Evolutionary conservation across 129 eudicot genomes (phyloP).

Genomic region (Calendula officinalis): DNA sequence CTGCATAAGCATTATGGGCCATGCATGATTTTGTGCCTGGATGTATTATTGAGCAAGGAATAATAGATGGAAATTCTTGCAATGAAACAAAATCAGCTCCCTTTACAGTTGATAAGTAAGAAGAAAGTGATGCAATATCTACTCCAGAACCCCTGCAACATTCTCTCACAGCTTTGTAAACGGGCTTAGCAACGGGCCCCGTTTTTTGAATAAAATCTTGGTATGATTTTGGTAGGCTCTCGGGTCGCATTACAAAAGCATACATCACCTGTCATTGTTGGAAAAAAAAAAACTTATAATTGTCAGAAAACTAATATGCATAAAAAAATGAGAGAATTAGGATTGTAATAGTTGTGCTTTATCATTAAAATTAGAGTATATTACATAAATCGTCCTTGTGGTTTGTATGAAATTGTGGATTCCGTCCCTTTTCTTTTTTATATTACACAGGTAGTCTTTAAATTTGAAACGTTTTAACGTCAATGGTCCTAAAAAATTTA

Average conservation of each 20-base stretch:
- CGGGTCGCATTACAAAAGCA: slow-evolving; percentile 96
- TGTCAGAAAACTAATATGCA: slow-evolving; percentile 6
- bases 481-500: too few species aligned
- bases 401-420: too few species aligned
- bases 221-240: slow-evolving; percentile 96
- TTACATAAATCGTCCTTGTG: too few species aligned
- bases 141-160: slow-evolving; percentile 93
- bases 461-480: too few species aligned
- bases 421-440: too few species aligned
- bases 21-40: slow-evolving; percentile 81
- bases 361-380: too few species aligned
- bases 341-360: slow-evolving; percentile 11
- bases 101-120: slow-evolving; percentile 59
- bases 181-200: slow-evolving; percentile 96
- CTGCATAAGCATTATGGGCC: slow-evolving; percentile 71
- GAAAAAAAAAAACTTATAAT: slow-evolving; percentile 6
- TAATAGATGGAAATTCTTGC: slow-evolving; percentile 76
- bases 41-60: slow-evolving; percentile 91
- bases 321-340: neutral
- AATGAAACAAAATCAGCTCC: slow-evolving; percentile 42
- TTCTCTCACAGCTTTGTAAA: slow-evolving; percentile 90
- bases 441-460: too few species aligned
- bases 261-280: slow-evolving; percentile 70
- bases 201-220: slow-evolving; percentile 98
- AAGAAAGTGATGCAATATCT: slow-evolving; percentile 71